Evolutionary conservation across 306 rosid species (phyloP), one percentile per base, ranked within the genome.

Genomic region (Fragaria ananassa): DNA sequence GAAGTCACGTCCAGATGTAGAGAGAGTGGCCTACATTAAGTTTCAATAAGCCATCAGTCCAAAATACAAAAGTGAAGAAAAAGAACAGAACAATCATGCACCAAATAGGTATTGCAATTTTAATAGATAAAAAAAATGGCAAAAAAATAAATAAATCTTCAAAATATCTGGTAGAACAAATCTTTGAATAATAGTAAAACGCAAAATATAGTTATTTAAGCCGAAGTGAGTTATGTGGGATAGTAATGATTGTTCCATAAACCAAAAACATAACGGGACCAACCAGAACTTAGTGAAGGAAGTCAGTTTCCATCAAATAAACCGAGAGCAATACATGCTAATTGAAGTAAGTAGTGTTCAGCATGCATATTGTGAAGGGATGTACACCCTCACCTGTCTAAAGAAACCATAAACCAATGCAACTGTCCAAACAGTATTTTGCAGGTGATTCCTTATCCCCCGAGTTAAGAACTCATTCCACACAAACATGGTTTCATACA

Each of bases 401-500:
- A 92, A 95, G 80, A 90, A 95, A 67, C 99, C 99, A 79, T 89
- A 78, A 8, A 95, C 97, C 82, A 95, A 85, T 50, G 97, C 97
- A 76, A 95, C 93, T 11, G 97, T 95, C 99, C 99, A 95, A 62
- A 86, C 76, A 58, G 97, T 84, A 82, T 87, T 92, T 79, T 90
- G 91, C 74, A 95, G 85, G 85, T 63, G 86, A 62, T 82, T 92
- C 83, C 99, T 84, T 83, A 90, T 89, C 76, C 92, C 97, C 64
- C 89, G 99, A 73, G 99, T 90, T 83, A 95, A 86, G 79, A 83
- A 95, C 81, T 95, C 99, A 72, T 95, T 95, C 99, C 99, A 95
- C 58, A 95, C 99, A 81, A 90, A 95, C 88, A 95, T 79, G 71
- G 97, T 92, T 85, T 92, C 97, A 75, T 95, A 90, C 34, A 90